Evolutionary conservation across 306 rosid species (phyloP).

Genomic region (Astragalus glycyphyllos): DNA sequence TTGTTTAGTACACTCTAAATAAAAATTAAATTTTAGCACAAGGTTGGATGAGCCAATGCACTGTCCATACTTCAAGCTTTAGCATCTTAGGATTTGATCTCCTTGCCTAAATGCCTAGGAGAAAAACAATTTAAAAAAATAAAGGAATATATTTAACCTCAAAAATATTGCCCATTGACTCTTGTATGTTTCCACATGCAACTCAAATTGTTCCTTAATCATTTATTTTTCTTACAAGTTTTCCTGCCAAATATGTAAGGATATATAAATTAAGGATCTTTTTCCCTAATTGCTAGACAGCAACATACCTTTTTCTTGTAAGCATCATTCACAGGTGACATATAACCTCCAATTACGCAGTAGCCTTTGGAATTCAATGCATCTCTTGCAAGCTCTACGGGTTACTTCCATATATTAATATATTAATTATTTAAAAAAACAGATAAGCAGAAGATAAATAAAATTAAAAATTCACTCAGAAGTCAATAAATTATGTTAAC

Average conservation of each 20-base stretch:
- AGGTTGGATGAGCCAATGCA: not conserved
- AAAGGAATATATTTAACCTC: slow-evolving; percentile 14
- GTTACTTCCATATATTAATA: not conserved
- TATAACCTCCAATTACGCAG: slow-evolving; percentile 84
- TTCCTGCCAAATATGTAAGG: not conserved
- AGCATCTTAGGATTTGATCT: slow-evolving; percentile 18
- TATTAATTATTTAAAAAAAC: not conserved
- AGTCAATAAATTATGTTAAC: slow-evolving; percentile 14
- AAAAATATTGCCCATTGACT: slow-evolving; percentile 12
- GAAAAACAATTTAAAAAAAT: not conserved
- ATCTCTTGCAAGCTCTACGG: slow-evolving; percentile 88
- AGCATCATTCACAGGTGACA: slow-evolving; percentile 95
- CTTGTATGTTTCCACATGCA: slow-evolving; percentile 12
- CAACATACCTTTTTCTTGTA: slow-evolving; percentile 80
- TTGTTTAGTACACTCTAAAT: not conserved
- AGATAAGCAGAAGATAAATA: slow-evolving; percentile 9
- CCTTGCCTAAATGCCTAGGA: not conserved
- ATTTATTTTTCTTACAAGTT: slow-evolving; percentile 32
- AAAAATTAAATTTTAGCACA: not conserved
- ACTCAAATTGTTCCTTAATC: slow-evolving; percentile 20
- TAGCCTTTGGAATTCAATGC: slow-evolving; percentile 69
- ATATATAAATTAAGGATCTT: slow-evolving; percentile 15
- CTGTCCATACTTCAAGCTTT: not conserved
- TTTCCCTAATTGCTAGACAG: slow-evolving; percentile 23
- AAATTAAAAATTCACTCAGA: slow-evolving; percentile 7